Base-by-base conservation (phyloP, 2,329 filamentous ascomycete species). In the Grosmannia penicillata region DNA sequence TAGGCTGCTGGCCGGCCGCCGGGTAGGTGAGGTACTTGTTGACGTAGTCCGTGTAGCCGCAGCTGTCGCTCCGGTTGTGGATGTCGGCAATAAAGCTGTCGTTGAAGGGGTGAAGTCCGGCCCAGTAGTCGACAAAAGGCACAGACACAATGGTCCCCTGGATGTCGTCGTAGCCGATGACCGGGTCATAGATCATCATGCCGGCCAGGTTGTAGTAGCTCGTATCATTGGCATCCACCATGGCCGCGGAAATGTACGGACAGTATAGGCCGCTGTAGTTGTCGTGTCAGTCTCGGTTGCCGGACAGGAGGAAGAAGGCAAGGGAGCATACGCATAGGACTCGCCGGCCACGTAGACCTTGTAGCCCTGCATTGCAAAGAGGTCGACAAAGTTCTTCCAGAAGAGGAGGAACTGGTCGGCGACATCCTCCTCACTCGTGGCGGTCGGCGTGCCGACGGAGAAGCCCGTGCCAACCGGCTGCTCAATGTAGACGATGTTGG, bases 401-500 rank as follows among this genome's bases (percentile, higher is more conserved):
- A 85, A 91, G 36, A 78, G 78, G 14, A 80, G 62, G 53, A 89
- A 85, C 47, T 87, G 71, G n/a, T 60, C 56, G 0, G 79, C 78
- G 2, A 80, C 65, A 46, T 85, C 79, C 23, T 73, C 68, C 46
- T 84, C 75, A 47, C 69, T 71, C 4, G 63, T 73, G 9, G 78
- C 78, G 0, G 69, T 80, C 4, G 74, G 63, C 1, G 58, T 70
- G 13, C 81, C 81, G 25, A 72, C 67, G 0, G 75, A 71, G 53
- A 82, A 87, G 13, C 82, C 82, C 0, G 79, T 81, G 23, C 67
- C 66, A 10, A 74, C 59, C 6, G 74, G 76, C 51, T 82, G 78
- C 49, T 83, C 81, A 8, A 82, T 66, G 72, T 76, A 91, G 33
- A 91, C 61, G 49, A 87, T 71, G 54, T 87, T 85, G 38, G 81